Percentiles rank a stretch among this genome's conserved stretches.
phyloP scores from a whole-genome alignment of 306 rosid genomes.

The Prunus mume region DNA sequence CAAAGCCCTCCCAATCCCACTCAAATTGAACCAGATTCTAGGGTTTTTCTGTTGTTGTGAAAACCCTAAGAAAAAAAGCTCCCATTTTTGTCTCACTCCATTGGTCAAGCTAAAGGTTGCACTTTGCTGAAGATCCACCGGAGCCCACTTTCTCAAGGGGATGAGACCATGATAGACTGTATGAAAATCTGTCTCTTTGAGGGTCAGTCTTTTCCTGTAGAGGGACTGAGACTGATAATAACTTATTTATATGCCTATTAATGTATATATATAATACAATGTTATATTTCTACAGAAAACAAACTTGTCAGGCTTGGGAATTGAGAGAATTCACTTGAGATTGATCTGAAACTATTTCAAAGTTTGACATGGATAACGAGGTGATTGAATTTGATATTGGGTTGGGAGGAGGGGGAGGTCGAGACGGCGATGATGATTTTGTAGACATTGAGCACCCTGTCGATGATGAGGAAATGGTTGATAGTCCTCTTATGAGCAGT shows the following conservation, averaged over 20 bases:
- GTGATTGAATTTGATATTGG: constrained; percentile 90
- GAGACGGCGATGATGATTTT: constrained; percentile 63
- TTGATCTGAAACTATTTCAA: constrained; percentile 2
- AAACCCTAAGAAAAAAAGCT: constrained; percentile 21
- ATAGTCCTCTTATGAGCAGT: constrained; percentile 43
- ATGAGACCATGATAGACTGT: not conserved
- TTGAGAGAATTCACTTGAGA: constrained; percentile 3
- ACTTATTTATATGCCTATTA: not conserved
- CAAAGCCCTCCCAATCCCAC: not conserved
- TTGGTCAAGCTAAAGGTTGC: constrained; percentile 12
- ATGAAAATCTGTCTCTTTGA: not conserved
- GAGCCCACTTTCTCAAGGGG: not conserved
- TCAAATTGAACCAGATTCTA: constrained; percentile 18
- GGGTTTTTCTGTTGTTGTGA: constrained; percentile 25
- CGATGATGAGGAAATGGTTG: constrained; percentile 76
- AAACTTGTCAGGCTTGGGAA: constrained; percentile 1
- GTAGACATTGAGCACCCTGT: constrained; percentile 60
- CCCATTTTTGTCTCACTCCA: not conserved
- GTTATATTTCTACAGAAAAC: constrained; percentile 7
- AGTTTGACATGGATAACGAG: constrained; percentile 63
- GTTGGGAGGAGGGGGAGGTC: constrained; percentile 67
- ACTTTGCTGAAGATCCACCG: constrained; percentile 20
- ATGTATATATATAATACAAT: not conserved
- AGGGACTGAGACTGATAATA: not conserved
- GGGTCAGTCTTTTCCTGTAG: constrained; percentile 22